Evolutionary conservation across 2,329 filamentous ascomycete species (phyloP).

Genomic region (Neofusicoccum parvum): DNA sequence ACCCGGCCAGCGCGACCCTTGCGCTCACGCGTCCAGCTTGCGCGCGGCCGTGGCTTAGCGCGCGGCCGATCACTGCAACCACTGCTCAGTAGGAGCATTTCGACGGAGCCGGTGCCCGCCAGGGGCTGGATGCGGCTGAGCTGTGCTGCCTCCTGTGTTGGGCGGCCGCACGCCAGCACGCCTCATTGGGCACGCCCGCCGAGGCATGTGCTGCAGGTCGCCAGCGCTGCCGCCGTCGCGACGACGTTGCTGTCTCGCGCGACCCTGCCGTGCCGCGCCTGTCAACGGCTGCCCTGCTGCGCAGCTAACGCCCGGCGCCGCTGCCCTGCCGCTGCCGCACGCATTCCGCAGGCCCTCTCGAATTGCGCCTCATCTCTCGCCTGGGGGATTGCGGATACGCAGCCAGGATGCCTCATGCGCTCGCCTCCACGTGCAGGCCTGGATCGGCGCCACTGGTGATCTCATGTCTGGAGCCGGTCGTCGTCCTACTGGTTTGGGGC

Average conservation of each 20-base stretch:
- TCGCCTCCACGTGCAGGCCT: neutral
- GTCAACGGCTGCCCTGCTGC: neutral
- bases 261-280: neutral
- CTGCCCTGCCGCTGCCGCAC: neutral
- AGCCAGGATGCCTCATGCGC: neutral
- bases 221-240: neutral
- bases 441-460: constrained; percentile 2
- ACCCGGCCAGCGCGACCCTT: neutral
- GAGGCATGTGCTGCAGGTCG: neutral
- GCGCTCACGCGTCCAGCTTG: neutral
- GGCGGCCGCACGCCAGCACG: too few relatives aligned
- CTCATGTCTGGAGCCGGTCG: neutral
- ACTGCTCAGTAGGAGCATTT: neutral
- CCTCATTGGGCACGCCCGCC: neutral
- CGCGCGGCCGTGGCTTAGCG: neutral
- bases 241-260: neutral
- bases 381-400: neutral
- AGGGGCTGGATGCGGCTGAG: constrained; percentile 11
- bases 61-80: neutral
- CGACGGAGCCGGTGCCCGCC: neutral
- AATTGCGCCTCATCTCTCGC: neutral
- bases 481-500: neutral
- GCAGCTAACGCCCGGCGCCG: neutral
- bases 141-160: neutral
- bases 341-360: neutral